phyloP scores from a whole-genome alignment of 2,329 filamentous ascomycete species.

The Colletotrichum lupini region DNA sequence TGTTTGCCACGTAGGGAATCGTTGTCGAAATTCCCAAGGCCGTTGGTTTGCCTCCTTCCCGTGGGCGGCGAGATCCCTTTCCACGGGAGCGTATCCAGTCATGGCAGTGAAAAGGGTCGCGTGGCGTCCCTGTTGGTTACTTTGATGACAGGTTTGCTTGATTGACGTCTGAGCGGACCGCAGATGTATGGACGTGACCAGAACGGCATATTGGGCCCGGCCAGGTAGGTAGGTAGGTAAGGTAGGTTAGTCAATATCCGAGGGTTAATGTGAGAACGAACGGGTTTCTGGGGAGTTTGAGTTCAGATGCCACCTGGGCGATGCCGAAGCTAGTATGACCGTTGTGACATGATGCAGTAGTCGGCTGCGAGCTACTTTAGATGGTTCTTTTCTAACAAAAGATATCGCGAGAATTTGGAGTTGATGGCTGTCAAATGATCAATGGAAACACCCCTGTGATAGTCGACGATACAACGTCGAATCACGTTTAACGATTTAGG shows the following conservation, averaged over 20 bases:
- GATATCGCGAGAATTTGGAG: neutral
- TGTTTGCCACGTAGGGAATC: neutral
- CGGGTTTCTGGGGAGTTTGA: neutral
- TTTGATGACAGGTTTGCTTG: conserved; percentile 17
- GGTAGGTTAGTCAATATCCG: neutral
- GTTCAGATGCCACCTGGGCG: neutral
- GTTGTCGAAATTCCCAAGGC: neutral
- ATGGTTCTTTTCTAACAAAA: too few species aligned
- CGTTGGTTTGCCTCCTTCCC: neutral
- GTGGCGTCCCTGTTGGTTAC: conserved; percentile 10
- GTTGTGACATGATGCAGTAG: neutral
- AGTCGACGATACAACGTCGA: neutral
- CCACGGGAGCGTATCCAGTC: neutral
- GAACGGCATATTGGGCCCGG: neutral
- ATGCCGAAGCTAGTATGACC: neutral
- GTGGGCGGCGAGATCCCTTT: neutral
- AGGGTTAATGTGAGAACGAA: neutral
- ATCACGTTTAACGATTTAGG: neutral
- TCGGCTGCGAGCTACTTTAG: too few species aligned
- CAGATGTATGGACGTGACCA: neutral
- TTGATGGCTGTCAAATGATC: neutral
- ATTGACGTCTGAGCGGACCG: neutral
- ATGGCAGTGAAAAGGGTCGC: neutral
- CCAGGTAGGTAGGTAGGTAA: neutral
- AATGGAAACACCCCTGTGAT: neutral